A percentile compares a stretch with the other conserved stretches of the same genome.
Conservation (phyloP, 2,329 filamentous ascomycete species). For the Hypoxylon sp. region DNA sequence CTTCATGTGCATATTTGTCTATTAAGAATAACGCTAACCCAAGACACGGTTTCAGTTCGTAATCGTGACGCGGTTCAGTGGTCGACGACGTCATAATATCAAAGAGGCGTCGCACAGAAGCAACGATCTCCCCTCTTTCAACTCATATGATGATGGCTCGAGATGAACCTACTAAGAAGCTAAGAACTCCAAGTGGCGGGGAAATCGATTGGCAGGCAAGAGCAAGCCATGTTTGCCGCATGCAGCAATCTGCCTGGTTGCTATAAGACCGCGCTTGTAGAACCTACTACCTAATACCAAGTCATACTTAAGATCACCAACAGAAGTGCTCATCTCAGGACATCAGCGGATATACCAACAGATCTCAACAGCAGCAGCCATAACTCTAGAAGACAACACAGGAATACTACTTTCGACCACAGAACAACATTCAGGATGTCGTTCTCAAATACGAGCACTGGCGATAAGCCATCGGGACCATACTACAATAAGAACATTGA, state of each 20-base stretch:
- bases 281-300: neutral
- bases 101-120: slow-evolving; percentile 10
- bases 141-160: slow-evolving; percentile 34
- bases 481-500: slow-evolving; percentile 76
- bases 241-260: neutral
- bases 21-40: neutral
- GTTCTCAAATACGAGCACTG: slow-evolving; percentile 41
- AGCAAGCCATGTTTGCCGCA: slow-evolving; percentile 16
- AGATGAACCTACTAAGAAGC: slow-evolving; percentile 8
- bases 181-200: slow-evolving; percentile 14
- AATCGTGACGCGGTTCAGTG: slow-evolving; percentile 39
- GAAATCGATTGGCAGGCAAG: slow-evolving; percentile 7
- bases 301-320: neutral
- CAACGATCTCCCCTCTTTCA: slow-evolving; percentile 16
- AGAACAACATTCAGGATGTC: slow-evolving; percentile 27
- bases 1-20: neutral
- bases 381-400: neutral
- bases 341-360: neutral
- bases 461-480: slow-evolving; percentile 60
- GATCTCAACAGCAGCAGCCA: neutral
- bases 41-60: slow-evolving; percentile 25
- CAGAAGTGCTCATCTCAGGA: neutral
- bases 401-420: neutral
- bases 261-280: slow-evolving; percentile 33
- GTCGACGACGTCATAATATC: slow-evolving; percentile 40